A percentile compares a stretch with the other conserved stretches of the same genome.
These are phyloP conservation scores for Sphaerulina vaccinii DNA, from an alignment of 2,329 filamentous ascomycete genomes.

Conservation along the genomic window DNA sequence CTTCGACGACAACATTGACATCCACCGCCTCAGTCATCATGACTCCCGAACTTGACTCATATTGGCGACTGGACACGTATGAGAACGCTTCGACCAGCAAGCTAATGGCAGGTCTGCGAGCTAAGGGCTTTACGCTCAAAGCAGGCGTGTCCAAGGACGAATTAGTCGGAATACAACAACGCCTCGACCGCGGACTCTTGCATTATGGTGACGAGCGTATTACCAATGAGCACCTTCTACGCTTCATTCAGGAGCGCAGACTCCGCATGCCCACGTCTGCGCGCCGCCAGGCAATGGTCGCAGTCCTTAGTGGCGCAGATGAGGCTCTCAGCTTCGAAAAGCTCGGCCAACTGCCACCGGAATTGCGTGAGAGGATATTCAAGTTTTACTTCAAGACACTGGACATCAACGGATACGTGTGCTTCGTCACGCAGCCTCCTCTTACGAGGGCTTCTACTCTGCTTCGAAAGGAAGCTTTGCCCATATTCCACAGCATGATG, in stretches of 20 bases:
- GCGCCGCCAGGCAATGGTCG: background rate
- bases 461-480: slow-evolving; percentile 9
- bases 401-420: background rate
- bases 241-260: background rate
- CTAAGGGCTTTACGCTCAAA: background rate
- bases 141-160: background rate
- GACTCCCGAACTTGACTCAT: too few relatives aligned
- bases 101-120: background rate
- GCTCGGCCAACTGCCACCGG: slow-evolving; percentile 11
- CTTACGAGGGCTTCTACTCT: background rate
- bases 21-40: too few relatives aligned
- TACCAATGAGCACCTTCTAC: background rate
- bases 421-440: slow-evolving; percentile 15
- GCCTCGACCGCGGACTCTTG: slow-evolving; percentile 4
- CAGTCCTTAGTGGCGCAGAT: slow-evolving; percentile 3
- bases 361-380: slow-evolving; percentile 13
- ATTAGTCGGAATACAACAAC: background rate
- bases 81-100: background rate
- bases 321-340: background rate
- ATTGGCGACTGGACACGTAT: background rate
- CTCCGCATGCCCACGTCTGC: background rate
- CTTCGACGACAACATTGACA: too few relatives aligned
- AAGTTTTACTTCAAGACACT: background rate
- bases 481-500: too few relatives aligned
- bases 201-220: slow-evolving; percentile 5